Percentiles rank a stretch among this genome's conserved stretches.
phyloP scores from a whole-genome alignment of 768 basidiomycete genomes.

The Kockovaella imperatae region DNA sequence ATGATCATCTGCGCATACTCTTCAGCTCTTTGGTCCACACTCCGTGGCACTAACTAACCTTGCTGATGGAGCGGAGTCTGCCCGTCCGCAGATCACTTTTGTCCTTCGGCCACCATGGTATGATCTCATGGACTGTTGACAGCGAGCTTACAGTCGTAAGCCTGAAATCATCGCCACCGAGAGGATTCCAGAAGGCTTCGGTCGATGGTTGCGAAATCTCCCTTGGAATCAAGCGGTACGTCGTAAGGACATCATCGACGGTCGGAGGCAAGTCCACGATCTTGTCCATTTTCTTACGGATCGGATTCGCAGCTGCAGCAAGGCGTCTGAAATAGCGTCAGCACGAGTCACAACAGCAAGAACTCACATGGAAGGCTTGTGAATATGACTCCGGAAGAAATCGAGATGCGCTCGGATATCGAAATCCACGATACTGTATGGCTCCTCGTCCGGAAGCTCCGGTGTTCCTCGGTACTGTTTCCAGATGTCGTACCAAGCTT shows the following conservation, averaged over 20 bases:
- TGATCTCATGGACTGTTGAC: too few relatives aligned
- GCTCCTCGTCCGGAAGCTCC: constrained; percentile 64
- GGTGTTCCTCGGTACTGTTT: constrained; percentile 59
- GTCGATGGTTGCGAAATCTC: not conserved
- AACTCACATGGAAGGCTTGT: constrained; percentile 78
- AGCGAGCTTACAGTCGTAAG: too few relatives aligned
- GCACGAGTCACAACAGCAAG: constrained; percentile 49
- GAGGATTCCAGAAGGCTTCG: not conserved
- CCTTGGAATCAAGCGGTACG: constrained; percentile 47
- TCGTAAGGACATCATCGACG: not conserved
- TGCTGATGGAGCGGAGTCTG: not conserved
- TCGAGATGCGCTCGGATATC: constrained; percentile 71
- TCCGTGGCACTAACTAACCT: not conserved
- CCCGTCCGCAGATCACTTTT: constrained; percentile 19
- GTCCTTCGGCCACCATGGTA: not conserved
- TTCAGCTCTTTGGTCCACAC: not conserved
- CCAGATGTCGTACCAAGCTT: constrained; percentile 76
- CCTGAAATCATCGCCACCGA: too few relatives aligned
- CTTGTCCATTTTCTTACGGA: not conserved
- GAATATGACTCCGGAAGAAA: constrained; percentile 69
- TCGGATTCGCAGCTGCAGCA: not conserved
- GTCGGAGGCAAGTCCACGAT: not conserved
- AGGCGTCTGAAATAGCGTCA: constrained; percentile 43
- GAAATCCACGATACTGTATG: constrained; percentile 62
- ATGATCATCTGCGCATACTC: not conserved